Percentiles rank a stretch among this genome's conserved stretches.
phyloP scores from a whole-genome alignment of 2,329 filamentous ascomycete species.

The Alternaria ventricosa region DNA sequence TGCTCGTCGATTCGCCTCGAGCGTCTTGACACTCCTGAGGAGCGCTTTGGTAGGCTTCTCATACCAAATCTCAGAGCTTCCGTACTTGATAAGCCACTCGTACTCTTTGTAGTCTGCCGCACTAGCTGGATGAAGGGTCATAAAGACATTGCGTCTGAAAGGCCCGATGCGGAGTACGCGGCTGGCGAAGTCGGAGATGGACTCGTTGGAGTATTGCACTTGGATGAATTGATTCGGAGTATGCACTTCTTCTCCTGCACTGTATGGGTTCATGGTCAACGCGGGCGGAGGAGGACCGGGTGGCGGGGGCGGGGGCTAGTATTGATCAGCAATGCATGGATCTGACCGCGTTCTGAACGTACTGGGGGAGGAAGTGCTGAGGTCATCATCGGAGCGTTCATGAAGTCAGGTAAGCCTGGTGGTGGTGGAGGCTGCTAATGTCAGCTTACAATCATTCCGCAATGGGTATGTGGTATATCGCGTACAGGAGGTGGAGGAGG shows the following conservation, averaged over 20 bases:
- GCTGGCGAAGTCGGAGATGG: conserved; percentile 14
- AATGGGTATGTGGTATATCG: not conserved
- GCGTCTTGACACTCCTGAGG: conserved; percentile 16
- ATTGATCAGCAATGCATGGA: not conserved
- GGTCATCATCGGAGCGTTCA: not conserved
- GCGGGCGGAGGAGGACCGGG: not conserved
- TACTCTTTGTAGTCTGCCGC: conserved; percentile 37
- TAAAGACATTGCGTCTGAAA: conserved; percentile 34
- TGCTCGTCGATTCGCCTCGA: conserved; percentile 8
- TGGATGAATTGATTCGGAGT: conserved; percentile 28
- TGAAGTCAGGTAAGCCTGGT: not conserved
- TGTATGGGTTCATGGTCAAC: not conserved
- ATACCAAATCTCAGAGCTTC: conserved; percentile 38
- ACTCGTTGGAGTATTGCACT: conserved; percentile 27
- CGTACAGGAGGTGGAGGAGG: not conserved
- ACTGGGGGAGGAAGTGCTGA: not conserved
- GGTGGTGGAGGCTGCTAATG: not conserved
- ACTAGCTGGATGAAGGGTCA: conserved; percentile 28
- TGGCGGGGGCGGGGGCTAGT: conserved; percentile 19
- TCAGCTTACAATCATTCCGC: not conserved
- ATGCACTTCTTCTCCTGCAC: conserved; percentile 9
- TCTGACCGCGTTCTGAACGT: not conserved
- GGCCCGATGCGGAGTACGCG: conserved; percentile 28
- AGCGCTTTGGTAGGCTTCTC: conserved; percentile 28
- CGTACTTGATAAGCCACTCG: conserved; percentile 38